phyloP scores from a whole-genome alignment of 371 early-diverging fungal species.

The Apophysomyces ossiformis region DNA sequence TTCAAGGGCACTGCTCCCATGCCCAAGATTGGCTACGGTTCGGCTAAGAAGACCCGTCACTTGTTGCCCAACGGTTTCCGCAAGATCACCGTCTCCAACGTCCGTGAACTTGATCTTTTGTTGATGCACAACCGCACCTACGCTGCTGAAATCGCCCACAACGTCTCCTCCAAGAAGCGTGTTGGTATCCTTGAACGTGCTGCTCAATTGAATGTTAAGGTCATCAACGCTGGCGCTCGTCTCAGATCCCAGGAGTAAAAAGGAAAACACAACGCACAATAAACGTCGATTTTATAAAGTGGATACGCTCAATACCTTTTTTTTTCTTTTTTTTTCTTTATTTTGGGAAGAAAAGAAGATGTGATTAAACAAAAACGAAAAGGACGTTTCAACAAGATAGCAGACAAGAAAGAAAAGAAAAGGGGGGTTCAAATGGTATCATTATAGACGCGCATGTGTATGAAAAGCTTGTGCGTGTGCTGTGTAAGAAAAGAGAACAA shows the following conservation, averaged over 20 bases:
- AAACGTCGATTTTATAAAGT: not conserved
- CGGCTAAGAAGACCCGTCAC: constrained; percentile 94
- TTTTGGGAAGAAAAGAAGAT: not conserved
- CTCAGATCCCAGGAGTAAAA: constrained; percentile 86
- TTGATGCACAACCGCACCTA: constrained; percentile 98
- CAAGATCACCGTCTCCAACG: constrained; percentile 94
- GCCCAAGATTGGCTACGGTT: constrained; percentile 99
- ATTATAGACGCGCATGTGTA: too few species aligned
- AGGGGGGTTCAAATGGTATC: too few species aligned
- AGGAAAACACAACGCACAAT: not conserved
- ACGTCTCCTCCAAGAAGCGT: constrained; percentile 96
- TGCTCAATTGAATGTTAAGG: constrained; percentile 94
- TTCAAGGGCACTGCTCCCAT: constrained; percentile 97
- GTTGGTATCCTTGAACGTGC: constrained; percentile 96
- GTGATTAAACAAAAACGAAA: constrained; percentile 1
- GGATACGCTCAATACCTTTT: not conserved
- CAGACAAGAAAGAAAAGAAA: not conserved
- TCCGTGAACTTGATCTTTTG: constrained; percentile 93
- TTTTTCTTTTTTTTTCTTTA: not conserved
- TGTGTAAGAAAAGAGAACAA: not conserved
- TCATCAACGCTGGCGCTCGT: constrained; percentile 95
- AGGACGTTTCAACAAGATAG: not conserved
- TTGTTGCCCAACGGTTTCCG: constrained; percentile 97
- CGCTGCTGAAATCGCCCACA: constrained; percentile 98
- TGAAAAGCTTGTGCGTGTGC: not conserved